Base-by-base conservation (phyloP, 495 filamentous ascomycete species). In the Aspergillus haitiensis region DNA sequence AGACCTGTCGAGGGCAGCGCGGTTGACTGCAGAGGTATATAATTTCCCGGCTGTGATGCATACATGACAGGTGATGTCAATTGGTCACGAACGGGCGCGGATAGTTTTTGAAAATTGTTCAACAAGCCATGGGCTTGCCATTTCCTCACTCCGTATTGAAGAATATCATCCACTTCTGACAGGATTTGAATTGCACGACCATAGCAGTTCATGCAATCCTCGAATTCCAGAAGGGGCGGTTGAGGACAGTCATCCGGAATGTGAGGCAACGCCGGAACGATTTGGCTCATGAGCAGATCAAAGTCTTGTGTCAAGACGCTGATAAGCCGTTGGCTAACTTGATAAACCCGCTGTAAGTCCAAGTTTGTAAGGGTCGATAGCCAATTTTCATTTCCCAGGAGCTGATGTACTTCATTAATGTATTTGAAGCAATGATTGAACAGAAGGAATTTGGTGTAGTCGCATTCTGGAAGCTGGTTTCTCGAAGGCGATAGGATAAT, bases 391-490 rank as follows among this genome's bases (percentile, higher is more conserved):
- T 73, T 72, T 40, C 73, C 65, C 33, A 77, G 60, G 2, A 73
- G 64, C 57, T 74, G 72, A 55, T 80, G 75, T 16, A 78, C 70
- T 33, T 75, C 72, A 47, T 63, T 70, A 61, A 78, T 67, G 66
- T 92, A 97, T 39, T 84, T 81, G 58, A 93, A 83, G 64, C 84
- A 86, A 63, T 91, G 86, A 62, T 93, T 90, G 68, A 95, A 96
- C 37, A 97, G 86, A 35, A 94, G 78, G 9, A 84, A 73, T 62
- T 88, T 86, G 42, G 82, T 88, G 64, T 91, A 89, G 11, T 86
- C 79, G 32, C 81, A 83, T 31, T 88, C 78, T 0, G 77, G 72
- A 5, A 87, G 84, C n/a, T 84, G 80, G 62, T 85, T 77, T 5
- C 85, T 81, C 21, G 85, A 88, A 1, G 91, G 89, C 2, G 91